These are phyloP conservation scores for Cercospora sp. DNA, from an alignment of 2,329 filamentous ascomycete species.

Conservation along the genomic window DNA sequence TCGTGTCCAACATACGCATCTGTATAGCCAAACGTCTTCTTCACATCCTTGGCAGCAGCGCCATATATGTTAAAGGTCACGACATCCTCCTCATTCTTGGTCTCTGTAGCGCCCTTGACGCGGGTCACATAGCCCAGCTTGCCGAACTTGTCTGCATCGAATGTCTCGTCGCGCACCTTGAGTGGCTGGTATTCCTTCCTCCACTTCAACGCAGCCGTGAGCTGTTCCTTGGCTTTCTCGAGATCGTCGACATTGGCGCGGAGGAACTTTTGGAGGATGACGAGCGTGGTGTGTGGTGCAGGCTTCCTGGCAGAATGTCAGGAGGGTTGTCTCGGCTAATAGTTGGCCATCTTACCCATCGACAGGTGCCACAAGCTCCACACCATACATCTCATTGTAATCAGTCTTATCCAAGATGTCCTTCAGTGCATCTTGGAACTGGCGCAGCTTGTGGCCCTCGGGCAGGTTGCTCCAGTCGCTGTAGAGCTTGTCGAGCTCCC, in stretches of 20 bases:
- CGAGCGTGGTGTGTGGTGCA: constrained; percentile 69
- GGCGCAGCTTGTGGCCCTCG: constrained; percentile 29
- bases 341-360: constrained; percentile 27
- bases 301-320: constrained; percentile 26
- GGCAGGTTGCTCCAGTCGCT: constrained; percentile 31
- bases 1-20: constrained; percentile 64
- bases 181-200: constrained; percentile 73
- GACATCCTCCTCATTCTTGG: constrained; percentile 59
- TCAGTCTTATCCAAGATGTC: constrained; percentile 58
- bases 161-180: constrained; percentile 61
- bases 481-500: constrained; percentile 16
- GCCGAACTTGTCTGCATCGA: constrained; percentile 68
- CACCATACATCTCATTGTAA: constrained; percentile 84
- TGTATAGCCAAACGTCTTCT: constrained; percentile 76
- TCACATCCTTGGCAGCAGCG: constrained; percentile 74
- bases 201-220: constrained; percentile 78
- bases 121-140: constrained; percentile 78
- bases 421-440: constrained; percentile 59
- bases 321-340: constrained; percentile 2
- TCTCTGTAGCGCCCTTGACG: constrained; percentile 59
- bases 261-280: constrained; percentile 90
- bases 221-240: constrained; percentile 72
- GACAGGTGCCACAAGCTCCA: constrained; percentile 55
- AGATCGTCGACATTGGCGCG: constrained; percentile 82
- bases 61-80: constrained; percentile 95